Conservation (phyloP, 257 asterid genomes). For the Ocimum tenuiflorum region DNA sequence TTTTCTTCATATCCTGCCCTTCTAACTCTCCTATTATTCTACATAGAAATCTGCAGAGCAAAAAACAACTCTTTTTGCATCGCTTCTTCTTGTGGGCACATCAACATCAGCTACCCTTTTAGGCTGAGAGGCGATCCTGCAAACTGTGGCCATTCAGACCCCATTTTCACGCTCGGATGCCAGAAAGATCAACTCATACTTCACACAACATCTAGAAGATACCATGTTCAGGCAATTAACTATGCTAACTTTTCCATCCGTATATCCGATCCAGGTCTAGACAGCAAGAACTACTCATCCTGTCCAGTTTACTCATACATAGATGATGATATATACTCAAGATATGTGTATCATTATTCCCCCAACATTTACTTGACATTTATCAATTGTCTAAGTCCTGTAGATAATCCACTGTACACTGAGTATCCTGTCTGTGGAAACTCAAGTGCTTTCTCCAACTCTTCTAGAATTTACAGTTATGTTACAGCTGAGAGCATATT, state of each 20-base stretch:
- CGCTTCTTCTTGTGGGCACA: conserved; percentile 48
- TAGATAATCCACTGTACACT: conserved; percentile 27
- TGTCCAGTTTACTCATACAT: conserved; percentile 25
- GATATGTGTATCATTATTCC: conserved; percentile 6
- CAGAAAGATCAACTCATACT: conserved; percentile 28
- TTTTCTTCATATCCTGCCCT: neutral
- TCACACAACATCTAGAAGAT: conserved; percentile 18
- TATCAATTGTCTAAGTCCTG: conserved; percentile 31
- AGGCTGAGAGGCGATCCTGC: conserved; percentile 19
- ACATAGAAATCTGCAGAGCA: conserved; percentile 23
- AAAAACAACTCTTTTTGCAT: conserved; percentile 27
- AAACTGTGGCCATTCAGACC: conserved; percentile 25
- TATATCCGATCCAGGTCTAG: conserved; percentile 41
- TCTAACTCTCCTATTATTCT: conserved; percentile 16
- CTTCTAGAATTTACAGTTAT: conserved; percentile 27
- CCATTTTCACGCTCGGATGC: conserved; percentile 42
- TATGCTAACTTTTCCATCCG: conserved; percentile 44
- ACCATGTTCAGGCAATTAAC: conserved; percentile 35
- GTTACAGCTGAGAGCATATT: conserved; percentile 15
- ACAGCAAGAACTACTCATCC: conserved; percentile 18
- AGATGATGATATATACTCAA: neutral
- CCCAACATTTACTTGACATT: conserved; percentile 3
- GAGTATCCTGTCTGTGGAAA: conserved; percentile 37
- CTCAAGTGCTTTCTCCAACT: conserved; percentile 17
- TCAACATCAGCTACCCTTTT: conserved; percentile 46